These are phyloP conservation scores for Ephemerocybe angulata DNA, from an alignment of 768 basidiomycete species.

Conservation along the genomic window DNA sequence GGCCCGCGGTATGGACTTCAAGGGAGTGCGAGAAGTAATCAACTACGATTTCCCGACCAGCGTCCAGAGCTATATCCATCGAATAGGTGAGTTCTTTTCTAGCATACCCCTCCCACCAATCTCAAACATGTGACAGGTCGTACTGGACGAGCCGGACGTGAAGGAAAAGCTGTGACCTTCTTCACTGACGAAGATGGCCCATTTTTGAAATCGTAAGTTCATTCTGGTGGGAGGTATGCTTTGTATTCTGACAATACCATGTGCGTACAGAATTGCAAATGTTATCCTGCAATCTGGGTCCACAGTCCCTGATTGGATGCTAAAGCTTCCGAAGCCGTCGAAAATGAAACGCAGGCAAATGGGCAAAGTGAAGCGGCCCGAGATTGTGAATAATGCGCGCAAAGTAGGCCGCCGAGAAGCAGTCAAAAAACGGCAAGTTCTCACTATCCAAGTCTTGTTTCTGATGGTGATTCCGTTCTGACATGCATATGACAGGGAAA, in stretches of 20 bases:
- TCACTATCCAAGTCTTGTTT: neutral
- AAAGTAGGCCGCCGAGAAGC: conserved; percentile 66
- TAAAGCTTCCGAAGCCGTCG: conserved; percentile 90
- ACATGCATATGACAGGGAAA: conserved; percentile 55
- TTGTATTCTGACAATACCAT: conserved; percentile 5
- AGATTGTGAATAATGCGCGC: conserved; percentile 67
- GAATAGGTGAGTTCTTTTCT: conserved; percentile 62
- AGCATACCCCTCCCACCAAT: neutral
- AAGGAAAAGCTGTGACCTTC: conserved; percentile 92
- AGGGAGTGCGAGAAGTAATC: conserved; percentile 88
- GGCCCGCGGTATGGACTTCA: conserved; percentile 98
- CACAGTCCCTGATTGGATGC: conserved; percentile 89
- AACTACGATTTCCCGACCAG: conserved; percentile 97
- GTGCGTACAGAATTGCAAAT: conserved; percentile 85
- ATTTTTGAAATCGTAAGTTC: conserved; percentile 78
- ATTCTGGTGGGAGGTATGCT: neutral
- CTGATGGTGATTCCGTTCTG: neutral
- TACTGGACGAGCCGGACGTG: conserved; percentile 89
- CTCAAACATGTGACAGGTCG: conserved; percentile 52
- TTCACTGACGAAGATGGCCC: conserved; percentile 93
- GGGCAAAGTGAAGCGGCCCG: conserved; percentile 79
- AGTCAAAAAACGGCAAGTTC: conserved; percentile 63
- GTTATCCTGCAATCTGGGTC: conserved; percentile 93
- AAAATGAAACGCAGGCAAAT: conserved; percentile 83
- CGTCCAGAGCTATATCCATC: conserved; percentile 93